Evolutionary conservation across 148 eudicot species (phyloP), one percentile per base, ranked within the genome.

Genomic region (Salicornia ramosissima): DNA sequence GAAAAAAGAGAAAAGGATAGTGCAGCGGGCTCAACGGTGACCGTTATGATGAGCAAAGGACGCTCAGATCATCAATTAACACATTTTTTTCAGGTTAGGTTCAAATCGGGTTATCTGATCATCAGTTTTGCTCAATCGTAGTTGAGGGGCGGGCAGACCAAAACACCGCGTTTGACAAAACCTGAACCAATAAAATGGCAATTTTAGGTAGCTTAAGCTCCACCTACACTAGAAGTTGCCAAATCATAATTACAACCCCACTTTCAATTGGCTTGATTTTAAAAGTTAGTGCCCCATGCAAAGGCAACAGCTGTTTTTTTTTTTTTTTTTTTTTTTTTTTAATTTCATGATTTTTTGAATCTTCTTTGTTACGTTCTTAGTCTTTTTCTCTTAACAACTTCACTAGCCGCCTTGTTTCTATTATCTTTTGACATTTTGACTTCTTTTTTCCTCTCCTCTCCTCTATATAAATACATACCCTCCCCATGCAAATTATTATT

Each of bases 221-320:
- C 65, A n/a, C 28, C 31, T 52, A 52, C 31, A 49, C 22, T 22
- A 49, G 53, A 49, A 30, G 40, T 12, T 21, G 21, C 25, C 64
- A 60, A 15, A 2, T 19, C 40, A 31, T 15, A 15, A 31, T 3
- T 9, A 28, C 25, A 55, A 55, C 1, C 19, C 19, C 33, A 28
- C 18, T 55, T 60, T 10, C 50, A 22, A 63, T 12, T 24, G 46
- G 24, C 8, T 36, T 4, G 64, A 33, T 19, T 34, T 60, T 1
- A 33, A 6, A 15, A 49, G 39, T 63, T 52, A 55, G 70, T 73
- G 76, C 64, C 64, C 65, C 55, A 43, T 73, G 70, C 70, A 65
- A 73, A 73, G 70, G 54, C 64, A 28, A 46, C 76, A 73, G 76
- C 76, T 73, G 76, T 73, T 73, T 53, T 64, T 46, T 22, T 9